phyloP scores from a whole-genome alignment of 371 early-diverging fungal species.

The Mucor lusitanicus region DNA sequence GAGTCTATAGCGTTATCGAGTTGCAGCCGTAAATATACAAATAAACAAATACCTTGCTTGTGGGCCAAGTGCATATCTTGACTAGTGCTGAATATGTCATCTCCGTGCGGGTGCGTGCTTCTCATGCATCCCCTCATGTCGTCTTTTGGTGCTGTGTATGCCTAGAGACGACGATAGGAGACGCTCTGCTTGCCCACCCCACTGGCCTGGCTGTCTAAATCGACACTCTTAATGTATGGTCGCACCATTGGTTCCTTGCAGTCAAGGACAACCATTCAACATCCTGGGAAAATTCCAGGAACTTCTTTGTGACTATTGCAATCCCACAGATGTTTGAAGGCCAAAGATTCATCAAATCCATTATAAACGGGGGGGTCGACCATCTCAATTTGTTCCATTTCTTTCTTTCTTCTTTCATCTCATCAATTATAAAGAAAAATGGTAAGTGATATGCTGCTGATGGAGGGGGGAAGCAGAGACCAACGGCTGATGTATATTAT shows the following conservation, averaged over 20 bases:
- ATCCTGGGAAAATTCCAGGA: slow-evolving; percentile 7
- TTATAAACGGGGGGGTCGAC: neutral
- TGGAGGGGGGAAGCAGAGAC: neutral
- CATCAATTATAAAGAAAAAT: neutral
- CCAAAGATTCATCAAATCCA: neutral
- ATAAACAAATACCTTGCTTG: neutral
- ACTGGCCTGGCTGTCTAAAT: no score
- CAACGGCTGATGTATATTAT: neutral
- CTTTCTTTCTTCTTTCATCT: neutral
- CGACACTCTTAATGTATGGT: neutral
- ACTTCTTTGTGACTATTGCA: slow-evolving; percentile 11
- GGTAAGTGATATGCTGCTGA: neutral
- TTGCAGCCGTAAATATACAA: neutral
- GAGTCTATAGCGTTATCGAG: neutral
- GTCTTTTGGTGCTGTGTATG: no score
- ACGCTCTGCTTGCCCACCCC: no score
- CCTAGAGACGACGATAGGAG: no score
- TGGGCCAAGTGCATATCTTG: neutral
- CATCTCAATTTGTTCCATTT: neutral
- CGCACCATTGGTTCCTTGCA: neutral
- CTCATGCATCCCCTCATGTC: neutral
- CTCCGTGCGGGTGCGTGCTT: neutral
- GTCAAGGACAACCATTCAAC: neutral
- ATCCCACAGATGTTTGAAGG: neutral
- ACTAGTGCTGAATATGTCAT: neutral